Conservation (phyloP, 441 rosid genomes). For the Eugenia klotzschiana region DNA sequence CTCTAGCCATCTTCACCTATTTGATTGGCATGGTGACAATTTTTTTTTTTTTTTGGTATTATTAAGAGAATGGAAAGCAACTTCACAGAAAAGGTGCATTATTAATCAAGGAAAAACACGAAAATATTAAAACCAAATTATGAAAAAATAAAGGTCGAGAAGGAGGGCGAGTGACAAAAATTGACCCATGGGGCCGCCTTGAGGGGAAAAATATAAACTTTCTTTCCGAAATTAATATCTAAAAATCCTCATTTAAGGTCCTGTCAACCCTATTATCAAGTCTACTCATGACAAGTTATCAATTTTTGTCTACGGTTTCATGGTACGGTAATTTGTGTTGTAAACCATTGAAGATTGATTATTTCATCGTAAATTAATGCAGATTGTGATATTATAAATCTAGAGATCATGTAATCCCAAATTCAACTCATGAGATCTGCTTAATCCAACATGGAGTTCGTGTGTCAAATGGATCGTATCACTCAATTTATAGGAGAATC, state of each 20-base stretch:
- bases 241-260: neutral
- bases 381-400: neutral
- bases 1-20: neutral
- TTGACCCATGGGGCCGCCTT: neutral
- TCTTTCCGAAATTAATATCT: neutral
- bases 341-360: neutral
- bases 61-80: neutral
- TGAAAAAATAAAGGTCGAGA: neutral
- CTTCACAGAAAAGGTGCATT: neutral
- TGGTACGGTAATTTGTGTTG: neutral
- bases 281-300: neutral
- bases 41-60: neutral
- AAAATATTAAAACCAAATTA: neutral
- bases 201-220: neutral
- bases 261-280: accelerated
- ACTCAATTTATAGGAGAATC: neutral
- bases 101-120: neutral
- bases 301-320: neutral
- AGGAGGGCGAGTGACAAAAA: neutral
- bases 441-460: neutral
- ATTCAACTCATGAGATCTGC: neutral
- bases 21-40: neutral
- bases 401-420: neutral
- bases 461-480: neutral
- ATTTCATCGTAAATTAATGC: neutral